Conservation (phyloP, 2,329 filamentous ascomycete species). For the Nemania bipapillata region DNA sequence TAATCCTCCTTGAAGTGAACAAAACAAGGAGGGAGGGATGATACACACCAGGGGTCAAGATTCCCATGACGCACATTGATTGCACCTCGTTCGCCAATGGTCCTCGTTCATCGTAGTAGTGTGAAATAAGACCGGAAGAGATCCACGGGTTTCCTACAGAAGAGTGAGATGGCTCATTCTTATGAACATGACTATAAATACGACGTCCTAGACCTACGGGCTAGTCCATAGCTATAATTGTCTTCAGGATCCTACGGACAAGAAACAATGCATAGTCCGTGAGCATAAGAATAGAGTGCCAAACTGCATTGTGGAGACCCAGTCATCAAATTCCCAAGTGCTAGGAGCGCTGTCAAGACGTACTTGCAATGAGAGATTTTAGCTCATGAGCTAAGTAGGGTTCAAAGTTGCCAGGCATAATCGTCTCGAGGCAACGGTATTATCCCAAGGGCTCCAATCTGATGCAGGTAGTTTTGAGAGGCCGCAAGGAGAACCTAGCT, state of each 20-base stretch:
- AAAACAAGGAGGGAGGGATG: conserved; percentile 40
- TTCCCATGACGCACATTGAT: conserved; percentile 23
- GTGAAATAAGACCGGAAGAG: conserved; percentile 19
- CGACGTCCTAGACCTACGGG: conserved; percentile 37
- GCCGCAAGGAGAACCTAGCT: conserved; percentile 16
- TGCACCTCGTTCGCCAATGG: conserved; percentile 13
- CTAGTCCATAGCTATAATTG: conserved; percentile 17
- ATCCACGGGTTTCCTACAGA: conserved; percentile 31
- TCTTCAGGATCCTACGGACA: conserved; percentile 5
- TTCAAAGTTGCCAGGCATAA: conserved; percentile 7
- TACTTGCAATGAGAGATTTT: conserved; percentile 42
- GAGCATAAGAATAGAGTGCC: conserved; percentile 16
- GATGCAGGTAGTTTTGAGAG: background rate
- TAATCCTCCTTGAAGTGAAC: conserved; percentile 17
- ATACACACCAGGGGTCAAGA: conserved; percentile 47
- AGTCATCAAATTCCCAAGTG: conserved; percentile 45
- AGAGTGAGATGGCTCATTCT: conserved; percentile 39
- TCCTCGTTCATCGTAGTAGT: conserved; percentile 18
- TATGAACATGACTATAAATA: conserved; percentile 19
- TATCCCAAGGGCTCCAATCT: background rate
- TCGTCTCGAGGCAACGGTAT: conserved; percentile 13
- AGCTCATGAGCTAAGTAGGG: conserved; percentile 3
- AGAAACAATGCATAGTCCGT: conserved; percentile 12
- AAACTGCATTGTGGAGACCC: conserved; percentile 43
- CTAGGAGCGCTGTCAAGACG: conserved; percentile 45